Percentiles rank a stretch among this genome's conserved stretches.
Conservation (phyloP, 768 basidiomycete genomes). For the Serendipita sp. region DNA sequence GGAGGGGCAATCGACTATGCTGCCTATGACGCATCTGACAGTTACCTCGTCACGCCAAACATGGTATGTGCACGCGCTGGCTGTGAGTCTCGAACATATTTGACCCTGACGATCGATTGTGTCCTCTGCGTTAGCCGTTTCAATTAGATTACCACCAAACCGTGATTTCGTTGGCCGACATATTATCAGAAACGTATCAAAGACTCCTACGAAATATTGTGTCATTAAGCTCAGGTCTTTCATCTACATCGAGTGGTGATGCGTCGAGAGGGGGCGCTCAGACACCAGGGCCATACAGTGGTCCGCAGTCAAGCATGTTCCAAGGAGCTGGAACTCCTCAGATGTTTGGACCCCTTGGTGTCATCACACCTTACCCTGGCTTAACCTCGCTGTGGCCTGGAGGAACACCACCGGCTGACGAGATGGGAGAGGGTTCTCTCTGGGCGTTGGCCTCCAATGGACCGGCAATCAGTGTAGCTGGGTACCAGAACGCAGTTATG, state of each 20-base stretch:
- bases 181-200: conserved; percentile 78
- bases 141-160: conserved; percentile 79
- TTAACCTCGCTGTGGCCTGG: conserved; percentile 60
- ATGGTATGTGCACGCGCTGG: conserved; percentile 32
- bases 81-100: background rate
- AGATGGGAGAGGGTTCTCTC: conserved; percentile 13
- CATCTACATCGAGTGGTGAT: background rate
- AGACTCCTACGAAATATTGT: conserved; percentile 73
- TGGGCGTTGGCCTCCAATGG: conserved; percentile 2
- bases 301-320: background rate
- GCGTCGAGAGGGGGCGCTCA: background rate
- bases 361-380: conserved; percentile 63
- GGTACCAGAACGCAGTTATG: background rate
- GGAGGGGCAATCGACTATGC: conserved; percentile 41
- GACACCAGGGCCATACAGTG: background rate
- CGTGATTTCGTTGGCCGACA: conserved; percentile 73
- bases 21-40: conserved; percentile 40
- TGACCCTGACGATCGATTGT: background rate
- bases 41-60: conserved; percentile 58
- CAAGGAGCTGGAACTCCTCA: conserved; percentile 25
- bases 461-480: conserved; percentile 1
- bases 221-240: conserved; percentile 20
- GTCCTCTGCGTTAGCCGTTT: conserved; percentile 46
- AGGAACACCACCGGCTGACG: conserved; percentile 17
- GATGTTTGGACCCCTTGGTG: conserved; percentile 59